Base-by-base conservation (phyloP, 345 rosid species). In the Hirschfeldia incana region DNA sequence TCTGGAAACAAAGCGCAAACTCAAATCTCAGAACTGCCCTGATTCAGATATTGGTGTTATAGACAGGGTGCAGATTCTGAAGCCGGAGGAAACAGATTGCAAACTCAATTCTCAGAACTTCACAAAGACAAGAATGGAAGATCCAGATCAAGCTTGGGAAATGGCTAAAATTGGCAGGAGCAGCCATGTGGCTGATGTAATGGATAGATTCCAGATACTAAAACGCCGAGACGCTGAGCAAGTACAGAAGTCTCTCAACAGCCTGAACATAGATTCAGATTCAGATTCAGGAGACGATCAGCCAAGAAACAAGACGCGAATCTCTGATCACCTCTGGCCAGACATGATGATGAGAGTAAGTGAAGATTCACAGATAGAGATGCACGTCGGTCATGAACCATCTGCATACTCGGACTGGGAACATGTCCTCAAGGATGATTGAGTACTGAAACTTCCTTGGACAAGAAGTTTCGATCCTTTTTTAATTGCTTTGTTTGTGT, bases 351-450 rank as follows among this genome's bases (percentile, higher is more conserved):
- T 73, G 28, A 55, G 26, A 70, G 2, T 13, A 27, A 37, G 58
- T 28, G 21, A 4, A 11, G 33, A 60, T 60, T 16, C 69, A 15
- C 69, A 26, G 67, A 28, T 36, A 8, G 72, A 37, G 62, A 62
- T 58, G 37, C n/a, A 72, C 33, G 6, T 8, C 11, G 79, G 73
- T 49, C 44, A 21, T 58, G 83, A 67, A 51, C 76, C 75, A 30
- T 69, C 78, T 68, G 70, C 70, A n/a, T 74, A 64, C 57, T 88
- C 90, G 1, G 97, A 91, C 28, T 94, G 95, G 97, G 97, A 94
- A 77, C 94, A 87, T 81, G 88, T 92, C 33, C 69, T 75, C 77
- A 85, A 82, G 79, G 92, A 91, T 80, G 92, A 85, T 79, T 79
- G 49, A 79, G 28, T 21, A 71, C 16, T 64, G 64, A n/a, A 51